Base-by-base conservation (phyloP, 1,284 basidiomycete species). In the Naganishia cerealis region DNA sequence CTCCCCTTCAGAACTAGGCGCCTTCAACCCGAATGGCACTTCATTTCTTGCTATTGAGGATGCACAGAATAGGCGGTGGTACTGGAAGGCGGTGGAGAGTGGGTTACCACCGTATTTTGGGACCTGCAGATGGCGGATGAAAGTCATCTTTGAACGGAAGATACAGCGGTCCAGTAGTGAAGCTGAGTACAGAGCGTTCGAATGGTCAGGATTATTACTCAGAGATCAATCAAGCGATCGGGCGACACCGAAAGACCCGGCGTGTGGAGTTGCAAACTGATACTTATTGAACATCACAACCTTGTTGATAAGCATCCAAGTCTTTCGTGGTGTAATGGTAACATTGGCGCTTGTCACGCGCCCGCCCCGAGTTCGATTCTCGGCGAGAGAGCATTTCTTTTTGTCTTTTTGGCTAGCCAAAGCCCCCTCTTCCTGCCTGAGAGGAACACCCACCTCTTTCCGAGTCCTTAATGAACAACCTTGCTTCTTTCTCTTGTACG, bases 271-370 rank as follows among this genome's bases (percentile, higher is more conserved):
- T n/a, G n/a, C n/a, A n/a, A n/a, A n/a, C n/a, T n/a, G n/a, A n/a
- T n/a, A n/a, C n/a, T n/a, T n/a, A n/a, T n/a, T n/a, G n/a, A n/a
- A n/a, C n/a, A n/a, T n/a, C n/a, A n/a, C n/a, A n/a, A n/a, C n/a
- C n/a, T n/a, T n/a, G n/a, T n/a, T n/a, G n/a, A n/a, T n/a, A n/a
- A n/a, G n/a, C n/a, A 33, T 33, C 29, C 29, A 33, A 33, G 39
- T 55, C 53, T 55, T 65, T 55, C 63, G 52, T 65, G 63, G 38
- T 55, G 53, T 43, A 58, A 58, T 46, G 42, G 57, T 43, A 46
- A 58, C 57, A 58, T 58, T 56, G 55, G 55, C 57, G 40, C 38
- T 58, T 58, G 57, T 58, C 57, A 58, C 57, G 57, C 57, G 38
- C 38, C 57, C 36, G 39, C 40, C 40, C 57, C 57, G 57, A 57